phyloP scores from a whole-genome alignment of 2,329 filamentous ascomycete species.

The Akanthomyces lecanii region DNA sequence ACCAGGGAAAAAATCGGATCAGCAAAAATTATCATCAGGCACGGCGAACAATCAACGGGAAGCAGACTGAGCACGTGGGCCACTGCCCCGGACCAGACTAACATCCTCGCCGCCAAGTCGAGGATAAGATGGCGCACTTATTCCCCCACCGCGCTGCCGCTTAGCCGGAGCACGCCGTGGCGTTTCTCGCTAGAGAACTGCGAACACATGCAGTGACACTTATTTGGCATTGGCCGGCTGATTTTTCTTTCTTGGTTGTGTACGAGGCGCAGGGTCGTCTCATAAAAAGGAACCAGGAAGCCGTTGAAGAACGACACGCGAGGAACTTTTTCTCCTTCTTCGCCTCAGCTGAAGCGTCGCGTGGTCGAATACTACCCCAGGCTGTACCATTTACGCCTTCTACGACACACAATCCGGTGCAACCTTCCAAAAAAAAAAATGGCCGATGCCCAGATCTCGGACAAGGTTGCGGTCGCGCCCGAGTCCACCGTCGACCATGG shows the following conservation, averaged over 20 bases:
- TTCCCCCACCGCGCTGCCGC: slow-evolving; percentile 13
- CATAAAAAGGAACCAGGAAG: not conserved
- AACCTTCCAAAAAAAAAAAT: not conserved
- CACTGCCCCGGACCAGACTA: slow-evolving; percentile 2
- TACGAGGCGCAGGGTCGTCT: not conserved
- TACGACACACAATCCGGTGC: not conserved
- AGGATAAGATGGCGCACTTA: slow-evolving; percentile 7
- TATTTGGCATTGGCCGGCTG: slow-evolving; percentile 5
- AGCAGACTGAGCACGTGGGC: slow-evolving; percentile 6
- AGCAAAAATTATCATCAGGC: not conserved
- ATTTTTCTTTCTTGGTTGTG: not conserved
- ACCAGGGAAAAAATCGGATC: not conserved
- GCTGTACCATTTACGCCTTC: not conserved
- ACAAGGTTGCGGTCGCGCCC: slow-evolving; percentile 6
- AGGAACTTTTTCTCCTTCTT: not conserved
- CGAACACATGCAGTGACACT: slow-evolving; percentile 1
- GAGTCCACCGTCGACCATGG: not conserved
- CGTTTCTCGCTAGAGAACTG: not conserved
- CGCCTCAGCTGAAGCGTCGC: slow-evolving; percentile 1
- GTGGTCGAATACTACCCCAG: not conserved
- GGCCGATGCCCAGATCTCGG: not conserved
- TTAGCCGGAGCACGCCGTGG: slow-evolving; percentile 8
- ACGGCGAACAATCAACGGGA: slow-evolving; percentile 3
- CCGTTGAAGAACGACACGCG: not conserved
- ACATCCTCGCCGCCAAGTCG: not conserved